A percentile compares a stretch with the other conserved stretches of the same genome.
phyloP scores from a whole-genome alignment of 1,284 basidiomycete genomes.

The Leccinum pachyderme region DNA sequence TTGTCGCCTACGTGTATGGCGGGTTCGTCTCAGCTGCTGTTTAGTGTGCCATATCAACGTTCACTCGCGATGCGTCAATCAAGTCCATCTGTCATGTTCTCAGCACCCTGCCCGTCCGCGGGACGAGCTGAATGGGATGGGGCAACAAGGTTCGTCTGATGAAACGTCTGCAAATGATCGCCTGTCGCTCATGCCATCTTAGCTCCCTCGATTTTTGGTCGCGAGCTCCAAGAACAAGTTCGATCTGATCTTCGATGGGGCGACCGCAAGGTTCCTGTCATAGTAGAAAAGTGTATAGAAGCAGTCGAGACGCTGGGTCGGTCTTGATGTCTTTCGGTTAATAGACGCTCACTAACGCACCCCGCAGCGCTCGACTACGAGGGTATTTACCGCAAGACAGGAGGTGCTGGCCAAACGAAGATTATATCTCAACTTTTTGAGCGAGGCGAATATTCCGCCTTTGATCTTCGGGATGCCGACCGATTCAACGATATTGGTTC shows the following conservation, averaged over 20 bases:
- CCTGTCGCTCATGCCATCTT: conserved; percentile 6
- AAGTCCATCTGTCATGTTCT: conserved; percentile 57
- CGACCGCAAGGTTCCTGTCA: conserved; percentile 72
- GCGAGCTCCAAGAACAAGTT: conserved; percentile 83
- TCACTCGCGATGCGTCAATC: conserved; percentile 68
- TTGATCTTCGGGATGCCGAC: conserved; percentile 86
- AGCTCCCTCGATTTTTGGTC: conserved; percentile 91
- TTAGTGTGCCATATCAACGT: conserved; percentile 70
- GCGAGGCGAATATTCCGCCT: conserved; percentile 82
- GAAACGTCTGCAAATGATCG: conserved; percentile 5
- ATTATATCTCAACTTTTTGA: conserved; percentile 95
- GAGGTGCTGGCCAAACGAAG: conserved; percentile 90
- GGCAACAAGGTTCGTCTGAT: conserved; percentile 21
- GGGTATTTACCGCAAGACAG: conserved; percentile 97
- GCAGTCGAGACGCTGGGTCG: conserved; percentile 85
- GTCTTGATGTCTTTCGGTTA: conserved; percentile 25
- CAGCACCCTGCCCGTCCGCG: conserved; percentile 43
- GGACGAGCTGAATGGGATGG: conserved; percentile 32
- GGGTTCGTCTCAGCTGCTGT: conserved; percentile 8
- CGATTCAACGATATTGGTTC: conserved; percentile 97
- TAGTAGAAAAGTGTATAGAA: conserved; percentile 94
- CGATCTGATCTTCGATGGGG: conserved; percentile 64
- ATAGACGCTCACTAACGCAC: background rate
- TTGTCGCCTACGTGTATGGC: background rate
- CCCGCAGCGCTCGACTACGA: conserved; percentile 81